Percentiles rank a stretch among this genome's conserved stretches.
Conservation (phyloP, 805 yeast genomes). For the Sugiyamaella valdiviana region DNA sequence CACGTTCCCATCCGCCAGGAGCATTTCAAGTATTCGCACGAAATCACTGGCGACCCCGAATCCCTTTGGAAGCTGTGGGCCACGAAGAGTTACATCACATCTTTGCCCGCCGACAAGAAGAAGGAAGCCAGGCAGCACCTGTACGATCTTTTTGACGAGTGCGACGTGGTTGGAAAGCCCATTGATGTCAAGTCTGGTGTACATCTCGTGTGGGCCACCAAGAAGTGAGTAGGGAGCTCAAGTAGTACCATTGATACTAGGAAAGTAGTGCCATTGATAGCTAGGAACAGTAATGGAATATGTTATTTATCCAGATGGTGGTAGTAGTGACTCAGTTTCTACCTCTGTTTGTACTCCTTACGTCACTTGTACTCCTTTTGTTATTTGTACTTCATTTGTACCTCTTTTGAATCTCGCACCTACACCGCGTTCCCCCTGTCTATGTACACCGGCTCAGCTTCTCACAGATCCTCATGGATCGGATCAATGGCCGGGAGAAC, state of each 20-base stretch:
- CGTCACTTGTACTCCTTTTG: no score
- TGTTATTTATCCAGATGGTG: no score
- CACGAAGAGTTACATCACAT: slow-evolving; percentile 50
- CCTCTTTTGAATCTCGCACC: no score
- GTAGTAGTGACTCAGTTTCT: no score
- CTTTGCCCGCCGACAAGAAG: slow-evolving; percentile 36
- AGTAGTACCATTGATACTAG: background rate
- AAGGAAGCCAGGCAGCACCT: slow-evolving; percentile 30
- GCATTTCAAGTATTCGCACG: slow-evolving; percentile 27
- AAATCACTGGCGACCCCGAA: slow-evolving; percentile 28
- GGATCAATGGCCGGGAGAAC: slow-evolving; percentile 7
- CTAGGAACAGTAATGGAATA: background rate
- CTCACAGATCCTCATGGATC: slow-evolving; percentile 23
- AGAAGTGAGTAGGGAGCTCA: background rate
- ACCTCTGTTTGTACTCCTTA: no score
- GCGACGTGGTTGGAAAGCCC: slow-evolving; percentile 1
- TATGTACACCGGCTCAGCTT: background rate
- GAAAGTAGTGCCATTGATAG: background rate
- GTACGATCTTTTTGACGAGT: slow-evolving; percentile 26
- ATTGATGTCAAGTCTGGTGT: slow-evolving; percentile 18
- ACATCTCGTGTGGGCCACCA: slow-evolving; percentile 25
- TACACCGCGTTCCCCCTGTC: background rate
- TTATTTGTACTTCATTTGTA: no score
- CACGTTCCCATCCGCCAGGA: slow-evolving; percentile 33
- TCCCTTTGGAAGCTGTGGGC: slow-evolving; percentile 46